These are phyloP conservation scores for Allomyces javanicus DNA, from an alignment of 192 early-diverging fungal genomes.

Conservation along the genomic window DNA sequence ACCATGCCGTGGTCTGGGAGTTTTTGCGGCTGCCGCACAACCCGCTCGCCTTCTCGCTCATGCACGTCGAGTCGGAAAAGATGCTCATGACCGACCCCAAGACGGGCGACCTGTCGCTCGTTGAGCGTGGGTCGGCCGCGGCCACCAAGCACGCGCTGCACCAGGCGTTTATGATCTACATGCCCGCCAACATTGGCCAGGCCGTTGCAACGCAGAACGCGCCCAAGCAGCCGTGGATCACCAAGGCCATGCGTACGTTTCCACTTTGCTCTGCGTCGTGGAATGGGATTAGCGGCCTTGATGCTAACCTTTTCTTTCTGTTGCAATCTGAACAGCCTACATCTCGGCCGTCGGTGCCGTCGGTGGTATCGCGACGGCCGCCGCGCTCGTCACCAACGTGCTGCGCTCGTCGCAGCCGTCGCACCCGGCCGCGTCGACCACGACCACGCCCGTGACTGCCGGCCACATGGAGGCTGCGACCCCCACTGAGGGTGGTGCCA, in stretches of 20 bases:
- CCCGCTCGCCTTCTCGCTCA: not conserved
- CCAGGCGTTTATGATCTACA: not conserved
- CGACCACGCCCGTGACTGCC: not conserved
- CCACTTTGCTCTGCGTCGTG: no score
- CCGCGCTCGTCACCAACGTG: not conserved
- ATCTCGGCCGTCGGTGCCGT: not conserved
- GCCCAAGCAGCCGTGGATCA: no score
- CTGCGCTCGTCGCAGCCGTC: not conserved
- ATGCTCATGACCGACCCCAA: not conserved
- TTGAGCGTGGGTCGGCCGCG: no score
- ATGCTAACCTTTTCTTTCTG: no score
- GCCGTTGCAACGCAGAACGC: not conserved
- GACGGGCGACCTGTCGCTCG: not conserved
- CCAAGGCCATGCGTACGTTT: no score
- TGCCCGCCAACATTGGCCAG: not conserved
- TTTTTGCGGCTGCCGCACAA: not conserved
- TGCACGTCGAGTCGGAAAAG: not conserved
- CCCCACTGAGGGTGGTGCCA: not conserved
- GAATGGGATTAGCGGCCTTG: no score
- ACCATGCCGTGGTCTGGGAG: not conserved
- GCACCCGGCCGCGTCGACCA: not conserved
- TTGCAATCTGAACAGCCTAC: not conserved
- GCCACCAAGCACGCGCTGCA: no score
- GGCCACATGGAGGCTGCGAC: no score
- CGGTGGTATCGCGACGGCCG: not conserved